Base-by-base conservation (phyloP, 352 stramenopile genomes). In the Bremia lactucae region DNA sequence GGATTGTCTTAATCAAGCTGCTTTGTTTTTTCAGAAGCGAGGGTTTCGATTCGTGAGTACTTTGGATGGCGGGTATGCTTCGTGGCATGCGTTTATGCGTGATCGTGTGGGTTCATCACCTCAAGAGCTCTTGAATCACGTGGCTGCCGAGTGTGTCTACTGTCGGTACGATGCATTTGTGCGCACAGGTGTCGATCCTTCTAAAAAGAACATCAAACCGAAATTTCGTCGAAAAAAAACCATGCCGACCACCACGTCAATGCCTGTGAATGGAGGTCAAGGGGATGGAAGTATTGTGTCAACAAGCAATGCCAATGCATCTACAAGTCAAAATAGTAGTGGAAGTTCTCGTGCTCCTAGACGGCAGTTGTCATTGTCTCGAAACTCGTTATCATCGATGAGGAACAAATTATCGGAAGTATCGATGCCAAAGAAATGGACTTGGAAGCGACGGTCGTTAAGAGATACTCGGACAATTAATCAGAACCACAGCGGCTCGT, bases 1-100 rank as follows among this genome's bases (percentile, higher is more conserved):
- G 0, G 74, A 83, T 38, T 66, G 65, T 15, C 61, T 90, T 14
- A 90, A 90, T 48, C 74, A 79, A 22, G 77, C 77, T 0, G 72
- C 74, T 11, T 50, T 90, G 0, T 87, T 86, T 18, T 90, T 90
- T 52, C 77, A 90, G 53, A 90, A 90, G 50, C 67, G 67, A 29
- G 72, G 65, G 1, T 90, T 90, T 42, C 74, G 77, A n/a, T 90
- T 85, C 43, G 70, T 90, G 25, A 86, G 77, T 22, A 70, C 55
- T 6, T 41, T 90, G 10, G 77, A 90, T 40, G 77, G 77, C 14
- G 77, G 77, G 2, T 90, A 87, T 44, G 70, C 77, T 8, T 82
- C 74, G 4, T 90, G 77, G 77, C 77, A 90, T 41, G 74, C 77
- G n/a, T 87, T 79, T 45, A 83, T 90, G 70, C 68, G 77, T 16